Conservation (phyloP, 306 rosid genomes). For the Prunus salicina region DNA sequence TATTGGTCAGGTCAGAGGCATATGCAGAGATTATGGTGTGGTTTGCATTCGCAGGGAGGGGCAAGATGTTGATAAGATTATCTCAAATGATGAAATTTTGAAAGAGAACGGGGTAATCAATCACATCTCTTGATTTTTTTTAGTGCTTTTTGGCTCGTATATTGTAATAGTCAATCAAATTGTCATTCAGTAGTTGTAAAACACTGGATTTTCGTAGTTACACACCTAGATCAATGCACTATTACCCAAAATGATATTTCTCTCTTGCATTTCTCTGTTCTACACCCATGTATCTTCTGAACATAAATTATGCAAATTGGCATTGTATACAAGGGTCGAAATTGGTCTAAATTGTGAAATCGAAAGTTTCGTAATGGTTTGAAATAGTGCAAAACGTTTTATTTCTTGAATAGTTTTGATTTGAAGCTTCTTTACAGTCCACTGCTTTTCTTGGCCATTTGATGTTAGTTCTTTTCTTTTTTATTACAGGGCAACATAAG, state of each 20-base stretch:
- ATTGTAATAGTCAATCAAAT: not conserved
- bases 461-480: not conserved
- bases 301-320: not conserved
- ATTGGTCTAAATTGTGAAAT: not conserved
- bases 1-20: slow-evolving; percentile 34
- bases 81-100: slow-evolving; percentile 38
- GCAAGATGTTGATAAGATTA: slow-evolving; percentile 49
- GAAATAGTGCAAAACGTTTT: not conserved
- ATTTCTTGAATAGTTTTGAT: slow-evolving; percentile 5
- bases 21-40: slow-evolving; percentile 56
- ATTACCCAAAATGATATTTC: not conserved
- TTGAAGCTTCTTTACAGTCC: not conserved
- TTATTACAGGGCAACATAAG: slow-evolving; percentile 59
- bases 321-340: not conserved
- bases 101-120: slow-evolving; percentile 36
- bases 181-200: not conserved
- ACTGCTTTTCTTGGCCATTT: no score
- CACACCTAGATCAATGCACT: not conserved
- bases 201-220: not conserved
- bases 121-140: not conserved
- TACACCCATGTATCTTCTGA: no score
- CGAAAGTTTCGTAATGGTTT: not conserved
- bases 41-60: slow-evolving; percentile 60
- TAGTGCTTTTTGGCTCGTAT: not conserved
- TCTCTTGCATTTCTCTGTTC: not conserved